Percentiles rank a stretch among this genome's conserved stretches.
phyloP scores from a whole-genome alignment of 371 early-diverging fungal genomes.

The Zychaea mexicana region DNA sequence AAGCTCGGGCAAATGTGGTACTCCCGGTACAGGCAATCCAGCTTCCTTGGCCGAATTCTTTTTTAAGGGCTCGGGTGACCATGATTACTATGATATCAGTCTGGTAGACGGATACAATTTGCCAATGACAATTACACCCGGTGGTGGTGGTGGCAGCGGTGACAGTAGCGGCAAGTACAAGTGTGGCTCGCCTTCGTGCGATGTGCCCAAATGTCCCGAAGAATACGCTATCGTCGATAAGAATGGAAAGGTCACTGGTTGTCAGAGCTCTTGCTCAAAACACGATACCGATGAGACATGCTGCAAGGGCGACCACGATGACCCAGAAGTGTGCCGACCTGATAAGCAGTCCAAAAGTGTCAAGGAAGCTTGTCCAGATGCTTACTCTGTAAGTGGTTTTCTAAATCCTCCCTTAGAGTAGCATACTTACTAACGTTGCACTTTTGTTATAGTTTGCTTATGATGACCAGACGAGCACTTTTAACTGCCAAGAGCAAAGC shows the following conservation, averaged over 20 bases:
- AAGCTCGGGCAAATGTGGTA: conserved; percentile 21
- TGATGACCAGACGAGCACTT: conserved; percentile 42
- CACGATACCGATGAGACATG: conserved; percentile 25
- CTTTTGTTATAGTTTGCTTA: conserved; percentile 35
- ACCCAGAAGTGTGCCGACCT: conserved; percentile 29
- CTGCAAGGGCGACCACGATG: conserved; percentile 34
- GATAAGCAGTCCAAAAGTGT: conserved; percentile 18
- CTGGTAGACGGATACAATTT: conserved; percentile 51
- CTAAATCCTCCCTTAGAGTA: not conserved
- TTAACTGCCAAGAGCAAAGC: conserved; percentile 22
- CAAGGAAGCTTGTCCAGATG: conserved; percentile 43
- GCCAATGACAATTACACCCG: conserved; percentile 31
- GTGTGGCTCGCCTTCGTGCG: conserved; percentile 39
- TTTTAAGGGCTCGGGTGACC: conserved; percentile 36
- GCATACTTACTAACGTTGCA: not conserved
- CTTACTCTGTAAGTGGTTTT: conserved; percentile 26
- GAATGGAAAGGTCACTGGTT: conserved; percentile 32
- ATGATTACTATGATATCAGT: conserved; percentile 51
- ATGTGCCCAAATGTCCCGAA: conserved; percentile 29
- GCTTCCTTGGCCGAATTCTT: conserved; percentile 55
- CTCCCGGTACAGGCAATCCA: conserved; percentile 44
- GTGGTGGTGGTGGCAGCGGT: not conserved
- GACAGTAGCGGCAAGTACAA: conserved; percentile 19
- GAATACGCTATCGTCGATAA: conserved; percentile 30
- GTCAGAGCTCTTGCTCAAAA: conserved; percentile 38